Percentiles rank a stretch among this genome's conserved stretches.
Evolutionary conservation across 129 eudicot species (phyloP).

Genomic region (Saposhnikovia divaricata): DNA sequence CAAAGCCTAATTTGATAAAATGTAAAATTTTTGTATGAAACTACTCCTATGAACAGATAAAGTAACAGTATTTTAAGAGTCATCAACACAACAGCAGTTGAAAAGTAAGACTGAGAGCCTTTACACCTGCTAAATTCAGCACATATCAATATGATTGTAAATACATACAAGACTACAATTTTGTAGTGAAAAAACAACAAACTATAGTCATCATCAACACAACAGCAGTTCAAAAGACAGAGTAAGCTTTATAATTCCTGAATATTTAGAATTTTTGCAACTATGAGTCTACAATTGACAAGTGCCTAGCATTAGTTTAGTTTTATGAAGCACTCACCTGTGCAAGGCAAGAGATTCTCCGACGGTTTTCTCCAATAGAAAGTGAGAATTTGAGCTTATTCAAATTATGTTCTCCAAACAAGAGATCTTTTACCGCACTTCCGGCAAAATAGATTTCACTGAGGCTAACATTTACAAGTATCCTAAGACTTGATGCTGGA

Average conservation of each 20-base stretch:
- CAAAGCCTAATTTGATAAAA: background rate
- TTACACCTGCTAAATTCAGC: background rate
- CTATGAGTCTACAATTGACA: background rate
- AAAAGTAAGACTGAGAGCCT: background rate
- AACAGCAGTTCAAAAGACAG: too few species aligned
- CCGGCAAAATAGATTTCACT: slow-evolving; percentile 50
- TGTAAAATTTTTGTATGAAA: background rate
- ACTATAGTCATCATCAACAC: background rate
- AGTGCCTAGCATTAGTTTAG: background rate
- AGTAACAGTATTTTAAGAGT: background rate
- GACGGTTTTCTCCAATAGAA: slow-evolving; percentile 43
- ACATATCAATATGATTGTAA: background rate
- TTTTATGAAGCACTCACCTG: slow-evolving; percentile 47
- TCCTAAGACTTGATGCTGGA: slow-evolving; percentile 27
- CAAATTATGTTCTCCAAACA: slow-evolving; percentile 34
- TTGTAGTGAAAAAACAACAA: background rate
- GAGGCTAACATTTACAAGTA: slow-evolving; percentile 27
- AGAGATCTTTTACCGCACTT: slow-evolving; percentile 40
- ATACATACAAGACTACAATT: background rate
- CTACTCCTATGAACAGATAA: background rate
- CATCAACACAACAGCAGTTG: background rate
- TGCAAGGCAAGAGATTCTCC: slow-evolving; percentile 40
- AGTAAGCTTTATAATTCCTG: background rate
- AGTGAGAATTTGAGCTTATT: slow-evolving; percentile 44
- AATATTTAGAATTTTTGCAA: background rate